Percentiles rank a stretch among this genome's conserved stretches.
Evolutionary conservation across 305 asterid species (phyloP).

Genomic region (Salvia sclarea): DNA sequence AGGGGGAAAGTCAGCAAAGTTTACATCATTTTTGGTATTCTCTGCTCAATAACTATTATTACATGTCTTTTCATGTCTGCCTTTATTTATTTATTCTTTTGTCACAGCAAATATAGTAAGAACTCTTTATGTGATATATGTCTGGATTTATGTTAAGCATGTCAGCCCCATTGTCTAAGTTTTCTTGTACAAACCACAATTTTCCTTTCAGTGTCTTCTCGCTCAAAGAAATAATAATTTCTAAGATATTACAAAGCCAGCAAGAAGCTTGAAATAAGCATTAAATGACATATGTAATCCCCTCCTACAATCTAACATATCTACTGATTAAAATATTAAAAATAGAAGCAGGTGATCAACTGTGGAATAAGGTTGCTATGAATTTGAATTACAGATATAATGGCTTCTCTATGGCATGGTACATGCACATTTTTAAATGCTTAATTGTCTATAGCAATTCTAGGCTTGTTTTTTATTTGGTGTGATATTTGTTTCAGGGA

Average conservation of each 20-base stretch:
- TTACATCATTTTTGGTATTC: constrained; percentile 90
- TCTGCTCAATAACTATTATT: constrained; percentile 17
- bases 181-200: not conserved
- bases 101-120: constrained; percentile 2
- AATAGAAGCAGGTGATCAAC: not conserved
- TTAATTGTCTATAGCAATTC: constrained; percentile 29
- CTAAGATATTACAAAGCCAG: not conserved
- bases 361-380: constrained; percentile 8
- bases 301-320: not conserved
- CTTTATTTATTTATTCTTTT: too few relatives aligned
- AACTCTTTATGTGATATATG: not conserved
- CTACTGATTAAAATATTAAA: not conserved
- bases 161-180: not conserved
- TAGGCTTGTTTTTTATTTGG: constrained; percentile 29
- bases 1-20: constrained; percentile 94
- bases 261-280: constrained; percentile 15
- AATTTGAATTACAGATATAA: not conserved
- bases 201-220: not conserved
- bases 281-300: not conserved
- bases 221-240: not conserved
- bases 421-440: not conserved
- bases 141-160: not conserved
- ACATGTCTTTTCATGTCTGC: constrained; percentile 16
- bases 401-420: constrained; percentile 1
- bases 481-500: constrained; percentile 74